Base-by-base conservation (phyloP, 1,284 basidiomycete species). In the Psilocybe mexicana region DNA sequence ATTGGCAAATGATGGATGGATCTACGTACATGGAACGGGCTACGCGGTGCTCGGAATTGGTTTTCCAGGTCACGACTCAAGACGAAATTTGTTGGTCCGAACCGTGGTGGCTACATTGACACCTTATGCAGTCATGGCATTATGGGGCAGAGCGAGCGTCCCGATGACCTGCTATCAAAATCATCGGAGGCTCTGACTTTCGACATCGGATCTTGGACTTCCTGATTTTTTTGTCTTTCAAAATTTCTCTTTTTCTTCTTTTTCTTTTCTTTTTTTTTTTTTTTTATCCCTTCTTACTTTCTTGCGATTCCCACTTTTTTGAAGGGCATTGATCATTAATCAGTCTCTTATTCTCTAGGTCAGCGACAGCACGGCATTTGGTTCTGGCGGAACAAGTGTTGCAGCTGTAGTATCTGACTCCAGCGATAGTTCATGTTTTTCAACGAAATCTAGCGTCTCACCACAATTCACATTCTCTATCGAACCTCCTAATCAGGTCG, bases 331-430 rank as follows among this genome's bases (percentile, higher is more conserved):
- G 24, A 30, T 33, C 44, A 18, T 51, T 62, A 14, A 60, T 49
- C 6, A 23, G 54, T 23, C 26, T 52, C 46, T 35, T 52, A 25
- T 43, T 28, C 57, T 43, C 59, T 63, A 92, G 89, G 81, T 92
- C 61, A 89, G 87, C 69, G 90, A 93, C 65, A 74, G 74, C 45
- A 77, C 76, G 2, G 85, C 83, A 1, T 90, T 92, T 65, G 90
- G 86, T 8, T 77, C 84, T 0, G 90, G 91, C 6, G 90, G 91
- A 3, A 90, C 90, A 0, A 90, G 85, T 57, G 81, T 81, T 2
- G 80, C 83, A 1, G 84, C 82, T 2, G 78, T 74, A 57, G 87
- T 91, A 33, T 65, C 68, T 12, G 51, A 64, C n/a, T 86, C 82
- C 2, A 72, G 71, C 44, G 82, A 87, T 65, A 63, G 76, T n/a